Percentiles rank a stretch among this genome's conserved stretches.
phyloP scores from a whole-genome alignment of 2,329 filamentous ascomycete species.

The Penicillium oxalicum region DNA sequence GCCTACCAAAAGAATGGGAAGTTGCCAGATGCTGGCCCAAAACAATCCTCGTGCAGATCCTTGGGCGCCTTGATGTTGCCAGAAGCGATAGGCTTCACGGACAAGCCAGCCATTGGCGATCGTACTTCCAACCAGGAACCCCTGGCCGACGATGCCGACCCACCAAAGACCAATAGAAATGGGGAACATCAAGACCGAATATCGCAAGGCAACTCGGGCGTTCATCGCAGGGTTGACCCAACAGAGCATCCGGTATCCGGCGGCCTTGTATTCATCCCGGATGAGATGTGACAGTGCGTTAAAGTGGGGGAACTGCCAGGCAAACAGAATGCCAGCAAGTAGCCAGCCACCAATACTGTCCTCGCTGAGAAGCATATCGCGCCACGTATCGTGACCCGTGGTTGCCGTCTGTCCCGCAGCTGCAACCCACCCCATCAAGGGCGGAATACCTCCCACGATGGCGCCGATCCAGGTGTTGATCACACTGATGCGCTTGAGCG shows the following conservation, averaged over 20 bases:
- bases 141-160: constrained; percentile 75
- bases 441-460: constrained; percentile 85
- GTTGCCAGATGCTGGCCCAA: constrained; percentile 96
- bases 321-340: constrained; percentile 74
- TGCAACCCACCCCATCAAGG: constrained; percentile 96
- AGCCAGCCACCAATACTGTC: constrained; percentile 77
- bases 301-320: constrained; percentile 98
- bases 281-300: constrained; percentile 89
- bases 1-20: constrained; percentile 82
- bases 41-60: constrained; percentile 81
- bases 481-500: constrained; percentile 77
- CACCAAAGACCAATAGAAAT: constrained; percentile 76
- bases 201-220: constrained; percentile 77
- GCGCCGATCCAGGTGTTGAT: constrained; percentile 95
- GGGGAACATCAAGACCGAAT: constrained; percentile 78
- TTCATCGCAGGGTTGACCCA: constrained; percentile 87
- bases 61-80: constrained; percentile 67
- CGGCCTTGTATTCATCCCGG: constrained; percentile 74
- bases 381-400: constrained; percentile 63
- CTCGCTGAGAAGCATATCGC: constrained; percentile 68
- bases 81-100: constrained; percentile 74
- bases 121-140: constrained; percentile 72
- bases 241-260: constrained; percentile 65
- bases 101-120: constrained; percentile 82
- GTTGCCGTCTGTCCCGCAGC: constrained; percentile 83